Conservation (phyloP, 257 asterid species). For the Solanum bulbocastanum region DNA sequence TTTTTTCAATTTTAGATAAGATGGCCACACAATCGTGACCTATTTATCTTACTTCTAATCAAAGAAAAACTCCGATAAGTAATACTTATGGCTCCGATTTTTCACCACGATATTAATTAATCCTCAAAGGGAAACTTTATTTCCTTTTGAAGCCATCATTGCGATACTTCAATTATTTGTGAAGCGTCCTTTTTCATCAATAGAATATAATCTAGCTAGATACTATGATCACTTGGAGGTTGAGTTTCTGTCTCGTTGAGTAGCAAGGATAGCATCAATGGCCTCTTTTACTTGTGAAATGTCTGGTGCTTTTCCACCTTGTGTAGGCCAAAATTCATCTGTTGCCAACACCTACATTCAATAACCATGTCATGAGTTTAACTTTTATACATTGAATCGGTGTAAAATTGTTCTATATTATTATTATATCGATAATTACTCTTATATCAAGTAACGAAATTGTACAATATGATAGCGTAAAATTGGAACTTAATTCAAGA, state of each 20-base stretch:
- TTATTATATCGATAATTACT: not conserved
- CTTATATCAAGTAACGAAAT: not conserved
- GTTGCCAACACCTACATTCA: conserved; percentile 66
- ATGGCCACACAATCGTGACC: not conserved
- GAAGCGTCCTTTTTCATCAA: not conserved
- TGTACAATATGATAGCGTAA: too few species aligned
- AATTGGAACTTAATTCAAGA: not conserved
- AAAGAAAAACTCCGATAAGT: not conserved
- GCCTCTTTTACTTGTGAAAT: conserved; percentile 82
- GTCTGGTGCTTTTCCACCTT: conserved; percentile 76
- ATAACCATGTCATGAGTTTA: not conserved
- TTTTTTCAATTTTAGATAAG: not conserved
- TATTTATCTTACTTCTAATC: not conserved
- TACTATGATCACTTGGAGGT: conserved; percentile 21
- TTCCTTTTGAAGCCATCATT: not conserved
- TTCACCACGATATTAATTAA: not conserved
- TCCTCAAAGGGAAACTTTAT: not conserved
- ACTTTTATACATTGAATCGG: not conserved
- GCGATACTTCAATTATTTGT: not conserved
- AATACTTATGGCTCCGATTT: not conserved
- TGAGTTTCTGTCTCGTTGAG: conserved; percentile 58
- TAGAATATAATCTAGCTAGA: not conserved
- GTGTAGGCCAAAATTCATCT: conserved; percentile 93
- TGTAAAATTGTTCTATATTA: not conserved
- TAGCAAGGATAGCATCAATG: conserved; percentile 71